These are phyloP conservation scores for Cladosporium velox DNA, from an alignment of 2,329 filamentous ascomycete genomes.

Conservation along the genomic window DNA sequence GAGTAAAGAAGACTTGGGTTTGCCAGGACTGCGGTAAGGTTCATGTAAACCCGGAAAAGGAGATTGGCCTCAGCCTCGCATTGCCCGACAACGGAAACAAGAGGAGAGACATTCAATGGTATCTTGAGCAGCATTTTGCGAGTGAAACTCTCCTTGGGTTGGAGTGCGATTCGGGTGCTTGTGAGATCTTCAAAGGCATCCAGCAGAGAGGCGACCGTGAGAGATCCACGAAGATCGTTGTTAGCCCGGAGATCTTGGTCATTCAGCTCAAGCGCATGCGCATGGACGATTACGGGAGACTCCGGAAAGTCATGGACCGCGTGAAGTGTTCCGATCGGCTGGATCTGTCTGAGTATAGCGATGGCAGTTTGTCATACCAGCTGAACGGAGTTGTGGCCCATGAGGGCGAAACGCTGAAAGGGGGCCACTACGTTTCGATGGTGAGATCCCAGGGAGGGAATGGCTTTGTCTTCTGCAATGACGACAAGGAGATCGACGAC, in stretches of 20 bases:
- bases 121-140: background rate
- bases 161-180: background rate
- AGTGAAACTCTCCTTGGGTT: background rate
- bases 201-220: background rate
- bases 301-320: background rate
- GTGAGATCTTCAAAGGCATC: background rate
- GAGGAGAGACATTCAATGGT: background rate
- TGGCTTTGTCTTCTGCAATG: background rate
- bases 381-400: slow-evolving; percentile 22
- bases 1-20: background rate
- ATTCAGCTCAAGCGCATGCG: slow-evolving; percentile 20
- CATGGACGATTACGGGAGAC: background rate
- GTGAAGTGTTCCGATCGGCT: background rate
- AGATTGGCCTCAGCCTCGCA: background rate
- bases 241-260: slow-evolving; percentile 21
- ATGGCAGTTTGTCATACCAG: background rate
- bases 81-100: background rate
- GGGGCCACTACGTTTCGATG: slow-evolving; percentile 25
- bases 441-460: slow-evolving; percentile 27
- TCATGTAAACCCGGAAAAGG: background rate
- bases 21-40: background rate
- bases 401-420: background rate
- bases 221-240: slow-evolving; percentile 6
- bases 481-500: background rate
- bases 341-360: background rate